Evolutionary conservation across 1,284 basidiomycete genomes (phyloP), one percentile per base, ranked within the genome.

Genomic region (Puccinia horiana): DNA sequence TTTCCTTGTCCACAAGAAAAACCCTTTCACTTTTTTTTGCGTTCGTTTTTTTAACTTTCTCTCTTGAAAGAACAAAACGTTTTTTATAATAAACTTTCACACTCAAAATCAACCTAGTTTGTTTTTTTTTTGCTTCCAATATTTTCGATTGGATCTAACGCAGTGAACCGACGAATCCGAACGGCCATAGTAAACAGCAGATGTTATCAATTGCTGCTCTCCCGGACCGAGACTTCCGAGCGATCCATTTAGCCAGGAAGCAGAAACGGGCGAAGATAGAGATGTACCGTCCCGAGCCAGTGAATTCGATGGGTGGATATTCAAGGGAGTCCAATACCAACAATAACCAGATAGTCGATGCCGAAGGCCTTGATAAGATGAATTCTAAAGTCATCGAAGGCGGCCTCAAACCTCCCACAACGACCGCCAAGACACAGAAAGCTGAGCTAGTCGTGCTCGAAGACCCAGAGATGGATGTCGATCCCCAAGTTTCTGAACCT

Each of bases 281-380:
- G 35, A 9, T 78, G 23, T 70, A 79, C 44, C 44, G 52, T 29
- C 76, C 76, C 20, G 76, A 56, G 37, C 42, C 44, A 23, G 14
- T 79, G 18, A 79, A 79, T 42, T 69, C 76, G 32, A 52, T 78
- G 42, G 76, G 76, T 4, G 42, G 42, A 14, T 1, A 63, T n/a
- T 2, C 35, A 4, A 52, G 52, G 3, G 29, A 65, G 3, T 11
- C 12, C 20, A 16, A 40, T 18, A 61, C 4, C 29, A 37, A 58
- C 9, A 29, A 42, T 8, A 29, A 14, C 23, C 14, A 6, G 8
- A 26, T 44, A 3, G 61, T 49, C 8, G 29, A 69, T 69, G 11
- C 63, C 67, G 65, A 79, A 69, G 63, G 63, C n/a, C 63, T 79
- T n/a, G 65, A 79, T 49, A 65, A 67, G 40, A 79, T 79, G 61